Percentiles rank a stretch among this genome's conserved stretches.
Conservation (phyloP, 352 stramenopile genomes). For the Phytopythium delawarense region DNA sequence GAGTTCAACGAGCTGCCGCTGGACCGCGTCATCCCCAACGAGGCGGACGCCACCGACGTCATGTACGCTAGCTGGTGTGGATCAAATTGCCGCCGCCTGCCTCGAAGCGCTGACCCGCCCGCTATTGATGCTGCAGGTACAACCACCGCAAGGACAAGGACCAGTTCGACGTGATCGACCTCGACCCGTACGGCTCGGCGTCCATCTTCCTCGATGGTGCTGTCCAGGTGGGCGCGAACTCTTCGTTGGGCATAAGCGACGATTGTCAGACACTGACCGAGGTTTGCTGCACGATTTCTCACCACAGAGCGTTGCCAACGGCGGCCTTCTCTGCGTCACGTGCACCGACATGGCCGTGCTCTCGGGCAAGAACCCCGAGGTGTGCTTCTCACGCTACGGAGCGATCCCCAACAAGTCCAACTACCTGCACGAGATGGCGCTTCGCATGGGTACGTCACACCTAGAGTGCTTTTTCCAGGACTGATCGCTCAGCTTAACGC, state of each 20-base stretch:
- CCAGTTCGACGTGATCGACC: constrained; percentile 99
- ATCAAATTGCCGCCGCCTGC: too few species aligned
- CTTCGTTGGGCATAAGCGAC: neutral
- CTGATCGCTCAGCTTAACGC: neutral
- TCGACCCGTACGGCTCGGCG: constrained; percentile 99
- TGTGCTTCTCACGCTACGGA: constrained; percentile 84
- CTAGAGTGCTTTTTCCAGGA: too few species aligned
- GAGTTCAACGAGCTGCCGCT: constrained; percentile 82
- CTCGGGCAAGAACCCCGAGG: constrained; percentile 83
- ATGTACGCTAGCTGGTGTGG: constrained; percentile 41
- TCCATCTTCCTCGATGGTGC: constrained; percentile 98
- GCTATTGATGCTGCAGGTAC: constrained; percentile 15
- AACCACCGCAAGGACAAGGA: constrained; percentile 81
- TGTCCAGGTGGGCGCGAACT: constrained; percentile 70
- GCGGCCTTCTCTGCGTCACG: constrained; percentile 98
- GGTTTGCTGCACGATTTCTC: neutral
- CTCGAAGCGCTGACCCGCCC: neutral
- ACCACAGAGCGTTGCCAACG: constrained; percentile 84
- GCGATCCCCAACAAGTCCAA: constrained; percentile 85
- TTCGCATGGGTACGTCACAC: constrained; percentile 62
- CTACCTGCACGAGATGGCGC: constrained; percentile 86
- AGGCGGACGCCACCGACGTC: constrained; percentile 82
- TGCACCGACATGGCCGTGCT: constrained; percentile 98
- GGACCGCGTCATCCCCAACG: constrained; percentile 81
- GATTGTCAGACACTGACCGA: neutral